A percentile compares a stretch with the other conserved stretches of the same genome.
Conservation (phyloP, 371 early-diverging fungal species). For the Apophysomyces sp. region DNA sequence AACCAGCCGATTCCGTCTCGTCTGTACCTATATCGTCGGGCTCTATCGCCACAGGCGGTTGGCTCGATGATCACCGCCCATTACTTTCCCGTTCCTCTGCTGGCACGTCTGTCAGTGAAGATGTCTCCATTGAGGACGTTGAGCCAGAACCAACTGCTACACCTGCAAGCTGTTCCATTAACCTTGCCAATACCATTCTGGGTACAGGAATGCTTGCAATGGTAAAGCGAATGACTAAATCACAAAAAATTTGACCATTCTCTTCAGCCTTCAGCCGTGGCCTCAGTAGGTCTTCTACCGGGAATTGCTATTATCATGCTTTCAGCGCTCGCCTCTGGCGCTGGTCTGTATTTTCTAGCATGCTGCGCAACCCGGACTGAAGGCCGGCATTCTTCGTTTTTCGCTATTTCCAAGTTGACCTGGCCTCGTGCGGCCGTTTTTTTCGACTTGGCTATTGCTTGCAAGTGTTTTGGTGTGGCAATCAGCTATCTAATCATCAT, state of each 20-base stretch:
- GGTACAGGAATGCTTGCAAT: slow-evolving; percentile 98
- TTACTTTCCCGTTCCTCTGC: slow-evolving; percentile 14
- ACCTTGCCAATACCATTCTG: slow-evolving; percentile 91
- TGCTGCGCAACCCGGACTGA: slow-evolving; percentile 69
- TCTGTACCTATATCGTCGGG: slow-evolving; percentile 23
- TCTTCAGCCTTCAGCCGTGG: slow-evolving; percentile 77
- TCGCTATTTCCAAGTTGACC: slow-evolving; percentile 84
- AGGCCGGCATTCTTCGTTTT: slow-evolving; percentile 86
- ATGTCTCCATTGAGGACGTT: slow-evolving; percentile 2
- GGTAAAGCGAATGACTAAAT: slow-evolving; percentile 49
- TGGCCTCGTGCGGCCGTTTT: slow-evolving; percentile 89
- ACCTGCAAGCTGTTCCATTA: slow-evolving; percentile 54
- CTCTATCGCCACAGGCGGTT: slow-evolving; percentile 12
- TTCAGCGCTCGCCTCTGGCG: slow-evolving; percentile 72
- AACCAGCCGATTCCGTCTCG: slow-evolving; percentile 26
- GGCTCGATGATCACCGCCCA: slow-evolving; percentile 14
- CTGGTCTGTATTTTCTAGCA: slow-evolving; percentile 86
- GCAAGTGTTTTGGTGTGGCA: slow-evolving; percentile 99
- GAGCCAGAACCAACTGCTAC: slow-evolving; percentile 22
- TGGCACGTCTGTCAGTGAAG: slow-evolving; percentile 10
- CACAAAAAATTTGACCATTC: not conserved
- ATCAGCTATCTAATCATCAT: slow-evolving; percentile 98
- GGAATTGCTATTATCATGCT: slow-evolving; percentile 80
- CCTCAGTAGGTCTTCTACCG: slow-evolving; percentile 80
- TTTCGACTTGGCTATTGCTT: slow-evolving; percentile 97